Evolutionary conservation across 2,329 filamentous ascomycete species (phyloP), one percentile per base, ranked within the genome.

Genomic region (Colletotrichum neosansevieriae): DNA sequence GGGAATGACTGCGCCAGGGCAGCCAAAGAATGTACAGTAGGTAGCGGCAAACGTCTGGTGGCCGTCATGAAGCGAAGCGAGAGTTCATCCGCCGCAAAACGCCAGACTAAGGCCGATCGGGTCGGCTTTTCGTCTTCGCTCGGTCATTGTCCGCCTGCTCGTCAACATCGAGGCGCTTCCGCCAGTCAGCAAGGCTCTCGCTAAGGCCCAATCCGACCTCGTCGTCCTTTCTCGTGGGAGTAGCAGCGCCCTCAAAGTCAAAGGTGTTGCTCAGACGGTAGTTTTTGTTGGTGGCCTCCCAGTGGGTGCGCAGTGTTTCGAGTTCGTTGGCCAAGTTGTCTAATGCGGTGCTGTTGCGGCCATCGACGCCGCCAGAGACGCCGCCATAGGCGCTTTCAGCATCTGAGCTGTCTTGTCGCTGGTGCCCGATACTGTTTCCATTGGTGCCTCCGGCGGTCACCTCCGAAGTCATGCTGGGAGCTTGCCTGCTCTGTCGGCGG

Each of bases 251-350:
- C 64, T 97, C 94, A 74, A 97, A 94, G 76, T 98, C 94, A 74
- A 97, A 97, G 58, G 92, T 90, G 75, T 91, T 94, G 79, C 93
- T 97, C 50, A 98, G 83, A 24, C 96, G 91, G 79, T 98, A 98
- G 75, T 93, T 97, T 80, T 97, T 96, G 82, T 95, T 98, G 12
- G 94, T 97, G 44, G 91, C 93, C 81, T 98, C 94, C 96, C 96
- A 99, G 75, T 98, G 94, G 59, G 86, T 93, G 59, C 95, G 89
- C 54, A 99, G 85, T 12, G 93, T 92, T 78, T 99, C 96, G 7
- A 99, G 89, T 81, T 99, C 96, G 71, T 89, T 94, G 11, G 96
- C 95, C 24, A 99, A 88, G 71, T 91, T 96, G 79, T 99, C 96
- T 19, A 99, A 86, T 3, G 94, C 95, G 73, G 81, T 83, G 75